Evolutionary conservation across 2,329 filamentous ascomycete species (phyloP).

Genomic region (Coleophoma eucalyptorum): DNA sequence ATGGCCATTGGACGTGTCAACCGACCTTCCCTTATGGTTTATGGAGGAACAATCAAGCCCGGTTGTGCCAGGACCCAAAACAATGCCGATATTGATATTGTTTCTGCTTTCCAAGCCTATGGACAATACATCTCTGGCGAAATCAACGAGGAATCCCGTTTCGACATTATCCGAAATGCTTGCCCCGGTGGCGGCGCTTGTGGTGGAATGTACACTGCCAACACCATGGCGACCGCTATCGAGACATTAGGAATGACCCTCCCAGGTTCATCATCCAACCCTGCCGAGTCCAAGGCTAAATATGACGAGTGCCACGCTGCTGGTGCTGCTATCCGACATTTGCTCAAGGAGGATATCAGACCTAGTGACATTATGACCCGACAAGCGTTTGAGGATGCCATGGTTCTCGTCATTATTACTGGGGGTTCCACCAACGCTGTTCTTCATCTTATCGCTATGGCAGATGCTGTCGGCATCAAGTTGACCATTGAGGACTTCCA

Average conservation of each 20-base stretch:
- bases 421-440: conserved; percentile 85
- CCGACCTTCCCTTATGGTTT: conserved; percentile 94
- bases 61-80: conserved; percentile 77
- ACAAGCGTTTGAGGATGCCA: conserved; percentile 79
- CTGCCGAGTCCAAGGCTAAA: conserved; percentile 71
- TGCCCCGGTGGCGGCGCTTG: conserved; percentile 83
- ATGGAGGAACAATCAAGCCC: conserved; percentile 90
- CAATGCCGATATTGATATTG: conserved; percentile 79
- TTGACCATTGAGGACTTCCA: conserved; percentile 87
- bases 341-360: conserved; percentile 72
- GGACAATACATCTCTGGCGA: conserved; percentile 90
- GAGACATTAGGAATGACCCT: conserved; percentile 74
- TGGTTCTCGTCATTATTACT: conserved; percentile 78
- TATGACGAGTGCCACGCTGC: conserved; percentile 67
- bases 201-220: conserved; percentile 81
- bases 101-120: conserved; percentile 97
- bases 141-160: conserved; percentile 86
- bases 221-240: conserved; percentile 73
- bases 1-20: conserved; percentile 96
- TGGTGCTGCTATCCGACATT: conserved; percentile 69
- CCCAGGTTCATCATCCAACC: conserved; percentile 77
- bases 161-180: conserved; percentile 90
- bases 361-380: conserved; percentile 77
- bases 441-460: conserved; percentile 79
- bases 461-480: conserved; percentile 76